phyloP scores from a whole-genome alignment of 805 yeast genomes.

The Blastobotrys robertii region DNA sequence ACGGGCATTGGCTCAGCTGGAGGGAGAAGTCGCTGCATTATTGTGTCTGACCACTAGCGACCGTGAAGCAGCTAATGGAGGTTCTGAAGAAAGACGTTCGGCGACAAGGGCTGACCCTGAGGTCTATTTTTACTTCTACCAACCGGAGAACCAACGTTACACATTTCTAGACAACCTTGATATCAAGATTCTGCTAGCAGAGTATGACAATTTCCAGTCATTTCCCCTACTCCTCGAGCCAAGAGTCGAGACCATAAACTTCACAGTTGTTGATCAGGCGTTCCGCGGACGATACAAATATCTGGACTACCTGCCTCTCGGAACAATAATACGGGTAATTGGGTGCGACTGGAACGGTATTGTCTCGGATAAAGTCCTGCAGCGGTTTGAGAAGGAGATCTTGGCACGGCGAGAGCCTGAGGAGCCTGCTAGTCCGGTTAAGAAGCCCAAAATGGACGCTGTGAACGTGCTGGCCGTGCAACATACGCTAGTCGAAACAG shows the following conservation, averaged over 20 bases:
- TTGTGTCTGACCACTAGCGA: background rate
- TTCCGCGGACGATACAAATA: constrained; percentile 4
- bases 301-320: constrained; percentile 7
- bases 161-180: constrained; percentile 5
- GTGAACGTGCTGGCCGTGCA: no score
- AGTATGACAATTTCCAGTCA: constrained; percentile 1
- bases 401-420: background rate
- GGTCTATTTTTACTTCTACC: constrained; percentile 11
- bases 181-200: constrained; percentile 4
- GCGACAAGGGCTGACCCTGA: no score
- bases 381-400: background rate
- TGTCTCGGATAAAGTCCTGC: background rate
- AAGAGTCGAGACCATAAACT: background rate
- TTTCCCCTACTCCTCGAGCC: constrained; percentile 5
- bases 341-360: constrained; percentile 1
- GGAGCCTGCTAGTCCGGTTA: background rate
- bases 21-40: background rate
- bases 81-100: background rate
- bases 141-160: constrained; percentile 1
- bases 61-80: background rate
- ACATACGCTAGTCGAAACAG: no score
- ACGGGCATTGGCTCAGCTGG: background rate
- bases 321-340: constrained; percentile 3
- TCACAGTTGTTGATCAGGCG: background rate
- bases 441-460: no score